Base-by-base conservation (phyloP, 2,329 filamentous ascomycete genomes). In the Aspergillus vadensis region DNA sequence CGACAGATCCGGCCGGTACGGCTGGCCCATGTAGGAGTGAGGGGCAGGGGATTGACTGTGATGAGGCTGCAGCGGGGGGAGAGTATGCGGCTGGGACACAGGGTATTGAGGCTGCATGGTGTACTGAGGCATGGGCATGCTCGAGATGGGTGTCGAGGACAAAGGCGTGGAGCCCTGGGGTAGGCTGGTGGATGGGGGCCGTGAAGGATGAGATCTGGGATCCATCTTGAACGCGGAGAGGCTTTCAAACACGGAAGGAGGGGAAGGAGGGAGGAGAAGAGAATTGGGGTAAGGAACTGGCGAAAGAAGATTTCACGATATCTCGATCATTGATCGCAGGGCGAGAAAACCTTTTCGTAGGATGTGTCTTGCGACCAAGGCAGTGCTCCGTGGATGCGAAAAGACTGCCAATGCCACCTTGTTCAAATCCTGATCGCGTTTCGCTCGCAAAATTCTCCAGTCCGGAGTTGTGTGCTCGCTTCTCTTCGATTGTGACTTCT, bases 121-220 rank as follows among this genome's bases (percentile, higher is more conserved):
- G 70, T 80, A 81, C 62, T 79, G 78, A 60, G 78, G 79, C 75
- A 80, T 79, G 14, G 73, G 75, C 74, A 78, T 77, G 65, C 75
- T 79, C 66, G 78, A 79, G 68, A 79, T 73, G 49, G 78, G 76
- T 60, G 77, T 76, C 54, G 77, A 75, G 43, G 77, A 77, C 62
- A 79, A 70, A 50, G 78, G 77, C 70, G 79, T 75, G 63, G 78
- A 76, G 65, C 74, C 74, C 67, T 79, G 79, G 59, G 78, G 77
- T 62, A 80, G 64, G 63, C 72, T 78, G 70, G 78, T 79, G 61
- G 79, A 80, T 21, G 79, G 74, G 67, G 76, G 76, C 60, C 76
- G 73, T 66, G 76, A 77, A 67, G 75, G 75, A 64, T 79, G 76
- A 67, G 75, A 74, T 71, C 76, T 74, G 55, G 76, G 76, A 74